These are phyloP conservation scores for Stereocaulon alpinum DNA, from an alignment of 495 filamentous ascomycete species.

Conservation along the genomic window DNA sequence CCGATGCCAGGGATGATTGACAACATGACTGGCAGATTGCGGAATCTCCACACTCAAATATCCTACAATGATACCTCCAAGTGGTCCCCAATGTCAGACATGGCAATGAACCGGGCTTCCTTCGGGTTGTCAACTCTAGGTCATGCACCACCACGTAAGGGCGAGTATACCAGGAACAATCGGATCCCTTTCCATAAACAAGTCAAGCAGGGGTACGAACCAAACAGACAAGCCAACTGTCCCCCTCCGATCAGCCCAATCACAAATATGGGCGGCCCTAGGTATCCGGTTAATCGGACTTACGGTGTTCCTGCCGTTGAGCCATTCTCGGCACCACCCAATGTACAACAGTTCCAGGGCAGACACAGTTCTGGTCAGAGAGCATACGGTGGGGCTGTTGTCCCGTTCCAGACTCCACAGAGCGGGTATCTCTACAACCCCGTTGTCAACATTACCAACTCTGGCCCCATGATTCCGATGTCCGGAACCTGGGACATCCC, in stretches of 20 bases:
- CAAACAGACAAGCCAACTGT: not conserved
- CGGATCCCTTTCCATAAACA: not conserved
- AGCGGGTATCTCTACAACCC: not conserved
- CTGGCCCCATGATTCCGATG: not conserved
- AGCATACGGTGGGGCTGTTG: not conserved
- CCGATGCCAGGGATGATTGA: no score
- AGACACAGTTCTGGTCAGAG: not conserved
- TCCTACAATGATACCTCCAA: no score
- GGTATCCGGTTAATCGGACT: not conserved
- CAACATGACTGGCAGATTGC: no score
- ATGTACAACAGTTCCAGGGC: not conserved
- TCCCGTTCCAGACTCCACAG: not conserved
- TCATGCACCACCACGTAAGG: no score
- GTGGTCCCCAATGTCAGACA: no score
- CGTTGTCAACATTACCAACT: not conserved
- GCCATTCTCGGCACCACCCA: constrained; percentile 1
- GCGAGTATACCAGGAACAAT: not conserved
- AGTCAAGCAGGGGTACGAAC: not conserved
- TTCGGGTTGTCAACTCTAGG: no score
- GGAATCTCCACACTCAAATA: no score
- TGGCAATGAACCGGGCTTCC: no score
- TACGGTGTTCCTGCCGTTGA: not conserved
- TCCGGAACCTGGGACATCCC: not conserved
- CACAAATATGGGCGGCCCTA: not conserved
- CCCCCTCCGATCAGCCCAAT: not conserved